Evolutionary conservation across 768 basidiomycete genomes (phyloP).

Genomic region (Amanita muscaria): DNA sequence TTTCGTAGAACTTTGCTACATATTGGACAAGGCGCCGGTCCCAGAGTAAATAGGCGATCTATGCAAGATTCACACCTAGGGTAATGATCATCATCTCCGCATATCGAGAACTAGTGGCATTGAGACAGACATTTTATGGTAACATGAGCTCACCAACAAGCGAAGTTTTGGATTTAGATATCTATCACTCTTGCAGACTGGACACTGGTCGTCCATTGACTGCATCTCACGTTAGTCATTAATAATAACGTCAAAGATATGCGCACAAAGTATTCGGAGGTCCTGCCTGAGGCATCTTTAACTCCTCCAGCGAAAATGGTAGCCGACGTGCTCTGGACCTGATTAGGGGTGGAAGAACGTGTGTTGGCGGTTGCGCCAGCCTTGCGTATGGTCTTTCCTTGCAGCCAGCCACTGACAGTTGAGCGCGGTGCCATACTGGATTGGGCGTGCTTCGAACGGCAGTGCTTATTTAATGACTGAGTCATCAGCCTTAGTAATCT

Average conservation of each 20-base stretch:
- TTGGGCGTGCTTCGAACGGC: no score
- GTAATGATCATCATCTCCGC: conserved; percentile 1
- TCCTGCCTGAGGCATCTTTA: conserved; percentile 79
- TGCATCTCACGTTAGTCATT: conserved; percentile 17
- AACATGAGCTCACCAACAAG: conserved; percentile 91
- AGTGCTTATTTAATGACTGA: no score
- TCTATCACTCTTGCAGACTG: conserved; percentile 93
- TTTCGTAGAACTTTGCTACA: conserved; percentile 85
- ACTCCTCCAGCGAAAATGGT: conserved; percentile 78
- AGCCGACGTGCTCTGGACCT: conserved; percentile 62
- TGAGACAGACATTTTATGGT: conserved; percentile 87
- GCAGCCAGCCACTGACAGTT: conserved; percentile 48
- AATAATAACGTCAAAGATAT: background rate
- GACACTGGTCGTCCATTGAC: conserved; percentile 93
- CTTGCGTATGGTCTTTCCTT: conserved; percentile 70
- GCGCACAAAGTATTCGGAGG: conserved; percentile 72
- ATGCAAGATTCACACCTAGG: conserved; percentile 97
- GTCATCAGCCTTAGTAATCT: no score
- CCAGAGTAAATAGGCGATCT: conserved; percentile 90
- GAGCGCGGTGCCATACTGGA: conserved; percentile 27
- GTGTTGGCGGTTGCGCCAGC: conserved; percentile 41
- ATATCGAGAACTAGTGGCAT: background rate
- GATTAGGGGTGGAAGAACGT: conserved; percentile 55
- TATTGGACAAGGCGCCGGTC: conserved; percentile 93
- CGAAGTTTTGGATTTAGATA: conserved; percentile 93